A percentile compares a stretch with the other conserved stretches of the same genome.
Conservation (phyloP, 257 asterid species). For the Schizonepeta tenuifolia region DNA sequence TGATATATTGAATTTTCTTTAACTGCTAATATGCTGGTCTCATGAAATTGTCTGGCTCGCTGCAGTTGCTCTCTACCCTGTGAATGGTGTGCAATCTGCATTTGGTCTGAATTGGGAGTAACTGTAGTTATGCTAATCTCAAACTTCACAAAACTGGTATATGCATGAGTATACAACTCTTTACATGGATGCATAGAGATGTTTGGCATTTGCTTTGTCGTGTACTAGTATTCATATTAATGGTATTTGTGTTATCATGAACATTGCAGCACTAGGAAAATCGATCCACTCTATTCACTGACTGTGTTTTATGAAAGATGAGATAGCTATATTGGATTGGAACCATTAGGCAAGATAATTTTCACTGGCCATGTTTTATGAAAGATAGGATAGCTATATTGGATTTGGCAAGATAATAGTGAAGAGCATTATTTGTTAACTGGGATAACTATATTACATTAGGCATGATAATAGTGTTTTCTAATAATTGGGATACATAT, state of each 20-base stretch:
- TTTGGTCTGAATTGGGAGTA: slow-evolving; percentile 1
- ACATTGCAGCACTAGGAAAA: slow-evolving; percentile 4
- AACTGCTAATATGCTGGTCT: background rate
- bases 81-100: slow-evolving; percentile 14
- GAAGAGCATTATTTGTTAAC: background rate
- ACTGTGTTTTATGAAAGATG: background rate
- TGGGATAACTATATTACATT: too few species aligned
- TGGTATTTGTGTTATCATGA: background rate
- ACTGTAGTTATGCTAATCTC: background rate
- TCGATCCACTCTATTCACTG: background rate
- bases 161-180: slow-evolving; percentile 6
- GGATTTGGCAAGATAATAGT: background rate
- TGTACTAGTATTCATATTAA: background rate
- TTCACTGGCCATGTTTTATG: too few species aligned
- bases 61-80: background rate
- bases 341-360: background rate
- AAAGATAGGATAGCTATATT: background rate
- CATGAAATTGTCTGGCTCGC: slow-evolving; percentile 1
- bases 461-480: background rate
- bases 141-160: background rate
- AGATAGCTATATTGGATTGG: background rate
- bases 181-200: background rate
- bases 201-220: background rate
- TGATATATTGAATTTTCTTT: background rate
- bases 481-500: background rate